phyloP scores from a whole-genome alignment of 148 eudicot genomes.

The Nepenthes mirabilis region DNA sequence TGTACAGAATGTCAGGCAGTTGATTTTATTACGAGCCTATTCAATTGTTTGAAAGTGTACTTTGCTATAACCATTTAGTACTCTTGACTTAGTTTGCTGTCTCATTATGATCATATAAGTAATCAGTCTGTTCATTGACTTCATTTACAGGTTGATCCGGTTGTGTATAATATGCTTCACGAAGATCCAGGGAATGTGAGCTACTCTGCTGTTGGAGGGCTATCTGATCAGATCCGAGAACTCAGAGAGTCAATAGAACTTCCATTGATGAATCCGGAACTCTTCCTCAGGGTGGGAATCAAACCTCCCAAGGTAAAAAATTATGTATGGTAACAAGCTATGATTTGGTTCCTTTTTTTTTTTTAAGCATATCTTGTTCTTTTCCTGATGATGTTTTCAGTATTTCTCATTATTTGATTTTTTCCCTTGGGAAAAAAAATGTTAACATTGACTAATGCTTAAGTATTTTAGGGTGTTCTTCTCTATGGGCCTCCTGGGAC shows the following conservation, averaged over 20 bases:
- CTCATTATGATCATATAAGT: neutral
- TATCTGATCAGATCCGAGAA: slow-evolving; percentile 94
- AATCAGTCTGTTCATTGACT: neutral
- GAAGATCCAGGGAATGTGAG: slow-evolving; percentile 97
- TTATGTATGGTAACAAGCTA: neutral
- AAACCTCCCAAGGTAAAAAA: slow-evolving; percentile 87
- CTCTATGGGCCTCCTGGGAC: slow-evolving; percentile 99
- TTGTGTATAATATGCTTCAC: slow-evolving; percentile 96
- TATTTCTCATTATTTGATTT: too few species aligned
- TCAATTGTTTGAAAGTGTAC: too few species aligned
- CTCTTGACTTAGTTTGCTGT: neutral
- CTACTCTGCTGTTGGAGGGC: slow-evolving; percentile 98
- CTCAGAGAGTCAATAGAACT: slow-evolving; percentile 93
- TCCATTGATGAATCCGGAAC: slow-evolving; percentile 98
- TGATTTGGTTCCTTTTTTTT: neutral
- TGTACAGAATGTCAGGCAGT: too few species aligned
- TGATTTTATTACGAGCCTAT: too few species aligned
- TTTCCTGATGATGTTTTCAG: neutral
- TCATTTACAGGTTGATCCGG: slow-evolving; percentile 76
- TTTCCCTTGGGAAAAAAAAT: too few species aligned
- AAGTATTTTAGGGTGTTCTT: slow-evolving; percentile 69
- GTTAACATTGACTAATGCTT: neutral
- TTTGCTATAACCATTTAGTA: too few species aligned
- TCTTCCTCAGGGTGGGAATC: slow-evolving; percentile 90
- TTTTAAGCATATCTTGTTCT: neutral